phyloP scores from a whole-genome alignment of 1,284 basidiomycete genomes.

The Hymenochaete sp. region DNA sequence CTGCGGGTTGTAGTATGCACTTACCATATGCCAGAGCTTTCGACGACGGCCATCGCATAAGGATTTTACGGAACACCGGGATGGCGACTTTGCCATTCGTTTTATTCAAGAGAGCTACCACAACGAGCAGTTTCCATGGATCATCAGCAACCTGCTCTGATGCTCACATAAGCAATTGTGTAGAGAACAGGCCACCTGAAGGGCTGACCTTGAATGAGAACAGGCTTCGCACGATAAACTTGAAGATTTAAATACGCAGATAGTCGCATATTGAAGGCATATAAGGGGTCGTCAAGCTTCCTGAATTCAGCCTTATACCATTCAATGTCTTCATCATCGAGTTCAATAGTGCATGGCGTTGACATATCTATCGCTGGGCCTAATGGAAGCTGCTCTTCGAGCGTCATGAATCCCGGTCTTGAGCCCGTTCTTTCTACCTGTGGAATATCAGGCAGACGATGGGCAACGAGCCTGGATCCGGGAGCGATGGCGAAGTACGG shows the following conservation, averaged over 20 bases:
- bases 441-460: conserved; percentile 1
- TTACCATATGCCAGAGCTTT: conserved; percentile 41
- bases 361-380: background rate
- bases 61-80: conserved; percentile 46
- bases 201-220: conserved; percentile 35
- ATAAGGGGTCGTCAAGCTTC: conserved; percentile 6
- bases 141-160: conserved; percentile 39
- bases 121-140: conserved; percentile 48
- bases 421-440: background rate
- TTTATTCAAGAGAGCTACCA: conserved; percentile 48
- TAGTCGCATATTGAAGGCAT: conserved; percentile 7
- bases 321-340: conserved; percentile 3
- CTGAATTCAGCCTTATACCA: conserved; percentile 5
- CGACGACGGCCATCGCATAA: conserved; percentile 45
- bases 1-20: conserved; percentile 1
- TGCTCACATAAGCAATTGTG: background rate
- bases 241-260: conserved; percentile 19
- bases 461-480: background rate
- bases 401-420: conserved; percentile 8
- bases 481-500: conserved; percentile 4
- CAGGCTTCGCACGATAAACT: conserved; percentile 29
- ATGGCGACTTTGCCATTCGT: conserved; percentile 43
- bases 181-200: background rate
- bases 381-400: conserved; percentile 1
- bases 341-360: background rate